Base-by-base conservation (phyloP, 768 basidiomycete genomes). In the Mycena albidolilacea region DNA sequence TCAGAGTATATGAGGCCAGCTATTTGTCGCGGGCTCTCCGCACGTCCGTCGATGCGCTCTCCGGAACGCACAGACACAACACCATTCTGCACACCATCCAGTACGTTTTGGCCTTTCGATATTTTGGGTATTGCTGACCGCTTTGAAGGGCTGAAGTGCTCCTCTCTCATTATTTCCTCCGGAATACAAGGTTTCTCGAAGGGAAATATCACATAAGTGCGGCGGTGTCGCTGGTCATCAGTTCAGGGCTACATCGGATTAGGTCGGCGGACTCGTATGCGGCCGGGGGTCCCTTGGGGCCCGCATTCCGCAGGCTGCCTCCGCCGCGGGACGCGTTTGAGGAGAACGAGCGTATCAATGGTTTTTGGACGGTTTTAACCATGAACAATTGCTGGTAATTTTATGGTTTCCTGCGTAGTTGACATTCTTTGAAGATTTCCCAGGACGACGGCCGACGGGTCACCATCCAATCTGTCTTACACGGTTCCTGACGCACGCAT, bases 91-190 rank as follows among this genome's bases (percentile, higher is more conserved):
- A 83, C 21, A 71, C 79, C 39, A 72, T 86, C 14, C 85, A 85
- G 30, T 30, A 14, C 41, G 41, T 11, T 21, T 43, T 10, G 59
- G 43, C n/a, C 59, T 61, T 41, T 30, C 30, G 30, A 30, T 30
- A 30, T 30, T 30, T 30, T 30, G 30, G 30, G 3, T 30, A 30
- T 30, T 30, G 30, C 30, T 30, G 30, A 30, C 30, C 30, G 30
- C 30, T 30, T 30, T 30, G 30, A 30, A 30, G 30, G 63, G 76
- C 81, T 0, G 81, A 87, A 35, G 77, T 88, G 3, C 80, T 89
- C 21, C 77, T 90, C 39, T 78, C 84, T 1, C 80, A 81, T 52
- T 87, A 86, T 71, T 84, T 88, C 76, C 84, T 86, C 64, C 80
- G 81, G 44, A 79, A 80, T 35, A 84, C 82, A 41, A 81, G 87